Conservation (phyloP, 805 yeast genomes). For the Blastobotrys americana region DNA sequence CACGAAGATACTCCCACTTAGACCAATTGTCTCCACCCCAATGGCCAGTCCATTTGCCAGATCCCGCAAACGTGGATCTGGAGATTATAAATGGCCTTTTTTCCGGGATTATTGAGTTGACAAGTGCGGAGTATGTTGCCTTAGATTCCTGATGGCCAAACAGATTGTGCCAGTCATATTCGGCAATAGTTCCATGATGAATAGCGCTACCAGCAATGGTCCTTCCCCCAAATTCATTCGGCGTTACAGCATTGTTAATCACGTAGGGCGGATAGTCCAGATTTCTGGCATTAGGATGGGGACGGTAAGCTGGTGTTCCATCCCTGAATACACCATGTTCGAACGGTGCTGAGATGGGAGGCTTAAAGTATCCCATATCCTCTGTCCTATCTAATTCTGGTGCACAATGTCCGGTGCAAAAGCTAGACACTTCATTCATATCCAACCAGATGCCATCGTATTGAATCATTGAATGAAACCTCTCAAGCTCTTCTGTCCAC, state of each 20-base stretch:
- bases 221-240: constrained; percentile 70
- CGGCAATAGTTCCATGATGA: constrained; percentile 74
- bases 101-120: constrained; percentile 36
- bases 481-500: constrained; percentile 35
- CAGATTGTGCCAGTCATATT: constrained; percentile 79
- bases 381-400: neutral
- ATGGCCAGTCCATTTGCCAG: constrained; percentile 82
- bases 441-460: constrained; percentile 89
- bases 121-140: constrained; percentile 62
- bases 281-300: constrained; percentile 25
- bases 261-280: constrained; percentile 33
- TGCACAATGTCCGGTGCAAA: constrained; percentile 33
- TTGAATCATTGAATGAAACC: constrained; percentile 38
- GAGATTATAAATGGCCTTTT: constrained; percentile 81
- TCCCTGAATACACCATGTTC: neutral
- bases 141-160: constrained; percentile 74
- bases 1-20: constrained; percentile 73
- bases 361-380: neutral
- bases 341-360: neutral
- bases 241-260: constrained; percentile 25
- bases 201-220: constrained; percentile 70
- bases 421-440: constrained; percentile 85
- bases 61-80: constrained; percentile 78
- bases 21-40: constrained; percentile 97
- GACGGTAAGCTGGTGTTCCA: neutral